These are phyloP conservation scores for Suillus lakei DNA, from an alignment of 768 basidiomycete species.

Conservation along the genomic window DNA sequence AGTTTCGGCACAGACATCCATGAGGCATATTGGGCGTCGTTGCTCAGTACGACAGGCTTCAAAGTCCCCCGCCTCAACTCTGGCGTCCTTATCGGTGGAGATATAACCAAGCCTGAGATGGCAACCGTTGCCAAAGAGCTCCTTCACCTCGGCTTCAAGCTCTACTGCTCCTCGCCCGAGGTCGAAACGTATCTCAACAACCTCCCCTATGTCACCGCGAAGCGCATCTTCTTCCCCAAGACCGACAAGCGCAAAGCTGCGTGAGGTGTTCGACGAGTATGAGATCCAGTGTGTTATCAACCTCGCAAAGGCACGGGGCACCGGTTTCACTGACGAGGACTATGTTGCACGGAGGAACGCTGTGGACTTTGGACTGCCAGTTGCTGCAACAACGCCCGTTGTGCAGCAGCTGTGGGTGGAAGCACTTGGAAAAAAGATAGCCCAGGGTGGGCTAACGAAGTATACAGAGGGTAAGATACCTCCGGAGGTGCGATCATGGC, in stretches of 20 bases:
- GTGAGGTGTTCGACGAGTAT: conserved; percentile 92
- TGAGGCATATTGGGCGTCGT: conserved; percentile 95
- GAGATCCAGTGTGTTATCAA: conserved; percentile 96
- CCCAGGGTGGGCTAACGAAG: conserved; percentile 71
- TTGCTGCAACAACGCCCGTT: conserved; percentile 89
- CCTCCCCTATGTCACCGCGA: conserved; percentile 76
- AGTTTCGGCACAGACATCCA: conserved; percentile 92
- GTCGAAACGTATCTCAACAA: conserved; percentile 84
- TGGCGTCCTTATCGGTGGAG: conserved; percentile 93
- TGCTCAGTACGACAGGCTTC: conserved; percentile 96
- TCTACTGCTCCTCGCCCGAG: conserved; percentile 82
- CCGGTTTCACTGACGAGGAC: conserved; percentile 84
- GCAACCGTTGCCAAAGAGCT: conserved; percentile 77
- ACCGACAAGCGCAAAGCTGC: conserved; percentile 94
- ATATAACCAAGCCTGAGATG: conserved; percentile 88
- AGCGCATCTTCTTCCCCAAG: conserved; percentile 95
- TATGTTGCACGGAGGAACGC: conserved; percentile 97
- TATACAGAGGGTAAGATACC: conserved; percentile 92
- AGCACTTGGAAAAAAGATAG: conserved; percentile 82
- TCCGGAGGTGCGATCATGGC: conserved; percentile 90
- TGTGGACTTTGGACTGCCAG: conserved; percentile 93
- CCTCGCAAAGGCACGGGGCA: conserved; percentile 80
- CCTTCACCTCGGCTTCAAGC: conserved; percentile 89
- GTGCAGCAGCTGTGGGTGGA: conserved; percentile 92
- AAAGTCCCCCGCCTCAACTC: conserved; percentile 83